Conservation (phyloP, 495 filamentous ascomycete species). For the Neurospora intermedia region DNA sequence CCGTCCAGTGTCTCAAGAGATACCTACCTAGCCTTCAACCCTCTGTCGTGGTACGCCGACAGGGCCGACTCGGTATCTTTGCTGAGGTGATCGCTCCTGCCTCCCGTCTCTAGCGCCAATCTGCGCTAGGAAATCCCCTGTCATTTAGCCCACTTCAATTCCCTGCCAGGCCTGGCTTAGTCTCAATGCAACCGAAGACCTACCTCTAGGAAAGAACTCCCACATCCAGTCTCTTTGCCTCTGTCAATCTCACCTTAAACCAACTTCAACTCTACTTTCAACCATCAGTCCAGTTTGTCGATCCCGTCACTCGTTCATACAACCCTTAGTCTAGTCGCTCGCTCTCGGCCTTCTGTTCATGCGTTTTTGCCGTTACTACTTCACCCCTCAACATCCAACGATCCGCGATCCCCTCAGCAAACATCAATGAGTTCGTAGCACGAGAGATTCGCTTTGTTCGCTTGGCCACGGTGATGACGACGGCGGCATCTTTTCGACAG, state of each 20-base stretch:
- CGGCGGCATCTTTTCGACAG: constrained; percentile 1
- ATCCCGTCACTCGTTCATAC: not conserved
- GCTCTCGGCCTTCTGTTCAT: not conserved
- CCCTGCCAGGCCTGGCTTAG: not conserved
- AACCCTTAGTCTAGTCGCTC: not conserved
- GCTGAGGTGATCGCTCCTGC: no score
- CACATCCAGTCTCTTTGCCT: not conserved
- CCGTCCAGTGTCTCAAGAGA: no score
- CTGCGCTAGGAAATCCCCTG: not conserved
- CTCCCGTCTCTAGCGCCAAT: not conserved
- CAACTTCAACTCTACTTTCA: not conserved
- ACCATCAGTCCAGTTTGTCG: not conserved
- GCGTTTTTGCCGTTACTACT: not conserved
- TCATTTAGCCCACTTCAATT: not conserved
- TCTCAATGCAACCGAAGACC: not conserved
- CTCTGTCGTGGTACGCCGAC: no score
- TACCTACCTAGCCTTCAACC: no score
- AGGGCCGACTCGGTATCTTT: no score
- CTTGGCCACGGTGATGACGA: constrained; percentile 19
- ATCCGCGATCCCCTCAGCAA: not conserved
- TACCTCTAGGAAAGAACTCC: not conserved
- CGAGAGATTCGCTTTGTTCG: constrained; percentile 5
- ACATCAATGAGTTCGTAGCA: constrained; percentile 12
- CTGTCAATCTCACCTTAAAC: not conserved
- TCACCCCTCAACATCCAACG: not conserved